These are phyloP conservation scores for Primulina huaijiensis DNA, from an alignment of 257 asterid genomes.

Conservation along the genomic window DNA sequence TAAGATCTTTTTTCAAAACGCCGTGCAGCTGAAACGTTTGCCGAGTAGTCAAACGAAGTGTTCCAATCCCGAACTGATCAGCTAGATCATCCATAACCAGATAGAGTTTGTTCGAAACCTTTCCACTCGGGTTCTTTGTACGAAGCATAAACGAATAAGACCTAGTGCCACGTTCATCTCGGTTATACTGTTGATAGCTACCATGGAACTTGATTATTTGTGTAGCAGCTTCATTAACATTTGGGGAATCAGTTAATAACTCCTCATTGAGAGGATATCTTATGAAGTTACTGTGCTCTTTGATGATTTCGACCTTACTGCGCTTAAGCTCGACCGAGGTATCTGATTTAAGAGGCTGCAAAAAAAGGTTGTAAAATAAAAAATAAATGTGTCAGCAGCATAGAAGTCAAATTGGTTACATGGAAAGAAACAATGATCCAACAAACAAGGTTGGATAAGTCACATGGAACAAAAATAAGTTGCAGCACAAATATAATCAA, in stretches of 20 bases:
- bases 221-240: conserved; percentile 80
- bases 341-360: conserved; percentile 78
- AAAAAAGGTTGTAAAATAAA: background rate
- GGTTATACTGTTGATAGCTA: conserved; percentile 86
- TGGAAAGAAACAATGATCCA: background rate
- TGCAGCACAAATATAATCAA: background rate
- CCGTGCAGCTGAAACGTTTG: conserved; percentile 99
- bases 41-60: conserved; percentile 95
- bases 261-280: conserved; percentile 94
- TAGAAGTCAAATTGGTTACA: background rate
- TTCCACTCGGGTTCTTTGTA: conserved; percentile 94
- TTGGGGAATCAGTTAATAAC: conserved; percentile 68
- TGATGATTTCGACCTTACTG: conserved; percentile 87
- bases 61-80: conserved; percentile 84
- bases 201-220: conserved; percentile 98
- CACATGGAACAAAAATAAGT: background rate
- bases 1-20: conserved; percentile 79
- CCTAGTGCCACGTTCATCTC: conserved; percentile 86
- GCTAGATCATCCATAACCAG: conserved; percentile 93
- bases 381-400: conserved; percentile 3
- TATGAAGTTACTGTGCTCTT: conserved; percentile 88
- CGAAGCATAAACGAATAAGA: conserved; percentile 96
- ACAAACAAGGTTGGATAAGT: background rate
- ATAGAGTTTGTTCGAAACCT: conserved; percentile 84
- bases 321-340: conserved; percentile 67